Conservation (phyloP, 169 alveolate genomes). For the Perkinsus marinus region DNA sequence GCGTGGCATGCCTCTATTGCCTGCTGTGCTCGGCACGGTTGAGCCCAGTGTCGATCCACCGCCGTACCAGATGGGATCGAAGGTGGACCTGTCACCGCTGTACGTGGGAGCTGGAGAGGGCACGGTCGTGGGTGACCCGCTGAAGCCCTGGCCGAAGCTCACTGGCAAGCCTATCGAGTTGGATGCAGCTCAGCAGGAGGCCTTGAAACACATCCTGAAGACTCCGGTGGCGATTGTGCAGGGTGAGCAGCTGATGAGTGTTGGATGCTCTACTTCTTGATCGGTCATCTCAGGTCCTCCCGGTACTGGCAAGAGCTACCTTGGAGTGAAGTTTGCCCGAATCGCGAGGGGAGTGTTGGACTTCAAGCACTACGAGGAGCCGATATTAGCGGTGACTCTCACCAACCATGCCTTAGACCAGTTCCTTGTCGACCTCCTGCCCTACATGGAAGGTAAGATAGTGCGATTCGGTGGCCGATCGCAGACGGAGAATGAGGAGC, state of each 20-base stretch:
- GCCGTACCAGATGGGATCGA: neutral
- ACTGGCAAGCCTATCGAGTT: neutral
- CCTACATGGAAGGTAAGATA: neutral
- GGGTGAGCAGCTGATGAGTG: neutral
- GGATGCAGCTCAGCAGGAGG: neutral
- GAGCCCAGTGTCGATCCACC: neutral
- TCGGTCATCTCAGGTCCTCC: neutral
- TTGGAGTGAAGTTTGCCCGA: neutral
- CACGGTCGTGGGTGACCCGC: neutral
- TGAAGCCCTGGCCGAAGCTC: neutral
- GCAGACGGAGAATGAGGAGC: neutral
- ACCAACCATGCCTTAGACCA: neutral
- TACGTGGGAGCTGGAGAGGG: neutral
- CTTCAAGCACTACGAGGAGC: neutral
- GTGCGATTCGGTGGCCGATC: neutral
- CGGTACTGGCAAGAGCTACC: neutral
- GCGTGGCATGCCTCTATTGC: neutral
- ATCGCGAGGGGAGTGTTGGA: neutral
- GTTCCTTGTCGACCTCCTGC: neutral
- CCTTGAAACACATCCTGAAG: neutral
- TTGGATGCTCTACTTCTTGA: neutral
- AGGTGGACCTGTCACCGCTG: neutral
- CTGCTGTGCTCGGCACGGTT: neutral
- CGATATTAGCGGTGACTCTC: neutral
- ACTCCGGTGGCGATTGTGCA: neutral